phyloP scores from a whole-genome alignment of 129 eudicot genomes.

The Logfia minima region DNA sequence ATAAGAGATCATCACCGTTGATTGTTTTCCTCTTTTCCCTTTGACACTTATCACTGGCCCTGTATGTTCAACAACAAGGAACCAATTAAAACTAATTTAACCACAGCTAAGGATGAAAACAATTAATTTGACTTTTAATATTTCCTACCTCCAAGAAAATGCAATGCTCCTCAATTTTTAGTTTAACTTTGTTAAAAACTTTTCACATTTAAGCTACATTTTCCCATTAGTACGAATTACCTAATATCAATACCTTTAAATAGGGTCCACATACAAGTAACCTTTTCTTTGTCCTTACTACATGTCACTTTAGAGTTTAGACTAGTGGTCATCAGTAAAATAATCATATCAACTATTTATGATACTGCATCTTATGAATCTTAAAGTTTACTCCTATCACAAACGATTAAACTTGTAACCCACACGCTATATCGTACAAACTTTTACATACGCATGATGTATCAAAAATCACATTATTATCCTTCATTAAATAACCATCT shows the following conservation, averaged over 20 bases:
- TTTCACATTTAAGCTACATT: not conserved
- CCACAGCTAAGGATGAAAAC: not conserved
- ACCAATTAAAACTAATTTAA: not conserved
- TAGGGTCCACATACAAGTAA: not conserved
- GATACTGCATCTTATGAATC: not conserved
- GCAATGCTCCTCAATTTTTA: not conserved
- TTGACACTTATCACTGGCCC: constrained; percentile 95
- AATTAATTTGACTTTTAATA: not conserved
- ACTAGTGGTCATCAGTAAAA: not conserved
- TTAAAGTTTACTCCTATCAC: not conserved
- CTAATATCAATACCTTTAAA: not conserved
- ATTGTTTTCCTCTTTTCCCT: constrained; percentile 89
- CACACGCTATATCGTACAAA: not conserved
- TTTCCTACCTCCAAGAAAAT: not conserved
- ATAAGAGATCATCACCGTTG: constrained; percentile 83
- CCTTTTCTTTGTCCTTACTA: not conserved
- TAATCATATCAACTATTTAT: no score
- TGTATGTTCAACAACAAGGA: constrained; percentile 33
- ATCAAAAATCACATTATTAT: no score
- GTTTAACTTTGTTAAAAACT: no score
- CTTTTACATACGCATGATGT: no score
- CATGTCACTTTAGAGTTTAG: not conserved
- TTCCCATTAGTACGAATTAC: not conserved
- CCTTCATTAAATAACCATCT: not conserved
- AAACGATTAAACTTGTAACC: no score